Evolutionary conservation across 2,329 filamentous ascomycete species (phyloP).

Genomic region (Diaporthe sp.): DNA sequence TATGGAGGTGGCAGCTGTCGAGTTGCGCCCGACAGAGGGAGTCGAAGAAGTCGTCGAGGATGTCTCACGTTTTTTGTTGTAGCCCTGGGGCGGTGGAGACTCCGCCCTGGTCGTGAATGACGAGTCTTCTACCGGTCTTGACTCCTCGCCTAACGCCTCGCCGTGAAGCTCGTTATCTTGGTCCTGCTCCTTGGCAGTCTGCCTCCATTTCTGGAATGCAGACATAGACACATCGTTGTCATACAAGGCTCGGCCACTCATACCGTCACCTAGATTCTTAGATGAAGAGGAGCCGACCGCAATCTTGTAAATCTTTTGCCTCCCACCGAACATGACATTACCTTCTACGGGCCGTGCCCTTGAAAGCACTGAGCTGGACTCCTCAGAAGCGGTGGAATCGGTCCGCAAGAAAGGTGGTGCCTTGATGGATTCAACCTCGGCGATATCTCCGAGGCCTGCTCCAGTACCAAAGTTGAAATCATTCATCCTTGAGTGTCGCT

Average conservation of each 20-base stretch:
- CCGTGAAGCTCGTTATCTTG: slow-evolving; percentile 54
- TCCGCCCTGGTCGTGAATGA: slow-evolving; percentile 58
- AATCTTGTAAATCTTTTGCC: slow-evolving; percentile 96
- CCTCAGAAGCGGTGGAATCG: slow-evolving; percentile 77
- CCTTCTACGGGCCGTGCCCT: slow-evolving; percentile 87
- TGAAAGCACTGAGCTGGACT: slow-evolving; percentile 86
- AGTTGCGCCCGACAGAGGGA: slow-evolving; percentile 78
- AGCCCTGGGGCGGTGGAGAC: slow-evolving; percentile 72
- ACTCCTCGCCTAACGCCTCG: slow-evolving; percentile 53
- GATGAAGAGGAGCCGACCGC: slow-evolving; percentile 64
- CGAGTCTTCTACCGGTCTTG: slow-evolving; percentile 49
- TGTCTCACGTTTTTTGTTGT: slow-evolving; percentile 84
- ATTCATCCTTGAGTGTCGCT: slow-evolving; percentile 82
- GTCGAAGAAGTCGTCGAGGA: slow-evolving; percentile 85
- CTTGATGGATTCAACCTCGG: slow-evolving; percentile 87
- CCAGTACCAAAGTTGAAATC: slow-evolving; percentile 73
- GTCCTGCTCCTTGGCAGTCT: slow-evolving; percentile 67
- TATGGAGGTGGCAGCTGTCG: slow-evolving; percentile 90
- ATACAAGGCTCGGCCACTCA: slow-evolving; percentile 80
- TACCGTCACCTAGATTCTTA: slow-evolving; percentile 60
- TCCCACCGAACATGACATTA: slow-evolving; percentile 93
- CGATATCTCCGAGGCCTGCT: slow-evolving; percentile 82
- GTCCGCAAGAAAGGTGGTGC: slow-evolving; percentile 70
- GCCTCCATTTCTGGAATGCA: slow-evolving; percentile 83
- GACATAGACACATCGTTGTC: slow-evolving; percentile 89